These are phyloP conservation scores for Debaryomyces psychrophilus DNA, from an alignment of 1,139 yeast species.

Conservation along the genomic window DNA sequence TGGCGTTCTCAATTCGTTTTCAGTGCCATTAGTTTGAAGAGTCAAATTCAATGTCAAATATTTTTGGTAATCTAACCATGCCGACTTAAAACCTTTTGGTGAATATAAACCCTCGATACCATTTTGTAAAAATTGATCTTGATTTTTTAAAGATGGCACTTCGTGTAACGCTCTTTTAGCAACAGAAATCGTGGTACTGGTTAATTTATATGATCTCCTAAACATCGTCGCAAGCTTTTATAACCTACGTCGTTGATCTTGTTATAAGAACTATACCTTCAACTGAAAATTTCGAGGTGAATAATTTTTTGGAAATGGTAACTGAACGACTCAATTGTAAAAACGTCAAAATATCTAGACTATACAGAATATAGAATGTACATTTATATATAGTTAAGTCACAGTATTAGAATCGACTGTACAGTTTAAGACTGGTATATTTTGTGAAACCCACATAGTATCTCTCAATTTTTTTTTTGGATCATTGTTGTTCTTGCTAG, in stretches of 20 bases:
- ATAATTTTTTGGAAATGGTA: slow-evolving; percentile 7
- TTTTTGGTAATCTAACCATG: slow-evolving; percentile 84
- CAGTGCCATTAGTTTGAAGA: slow-evolving; percentile 77
- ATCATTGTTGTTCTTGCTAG: slow-evolving; percentile 53
- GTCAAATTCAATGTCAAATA: slow-evolving; percentile 69
- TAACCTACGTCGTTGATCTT: background rate
- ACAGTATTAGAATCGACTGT: slow-evolving; percentile 19
- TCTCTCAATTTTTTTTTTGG: slow-evolving; percentile 80
- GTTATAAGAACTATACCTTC: background rate
- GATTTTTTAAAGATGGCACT: slow-evolving; percentile 60
- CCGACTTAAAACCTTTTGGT: slow-evolving; percentile 64
- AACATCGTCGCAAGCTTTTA: slow-evolving; percentile 6
- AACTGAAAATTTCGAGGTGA: slow-evolving; percentile 10
- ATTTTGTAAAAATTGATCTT: slow-evolving; percentile 36
- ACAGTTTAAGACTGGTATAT: slow-evolving; percentile 48
- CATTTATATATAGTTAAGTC: background rate
- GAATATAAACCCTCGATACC: slow-evolving; percentile 80
- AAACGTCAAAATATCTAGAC: background rate
- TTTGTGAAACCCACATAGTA: slow-evolving; percentile 75
- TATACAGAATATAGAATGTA: background rate
- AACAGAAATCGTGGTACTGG: background rate
- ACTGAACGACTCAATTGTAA: slow-evolving; percentile 1
- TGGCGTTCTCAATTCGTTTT: slow-evolving; percentile 76
- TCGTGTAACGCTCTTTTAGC: slow-evolving; percentile 53
- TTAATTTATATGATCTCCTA: slow-evolving; percentile 8